Conservation (phyloP, 129 eudicot genomes). For the Helianthus annuus region HanXRQr2.0-SUNRISE NC_035436.2:180521851-180522350, state of each 20-base stretch:
- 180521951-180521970: not conserved
- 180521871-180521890: not conserved
- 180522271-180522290: not conserved
- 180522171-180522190: not conserved
- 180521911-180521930: not conserved
- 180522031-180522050: constrained; percentile 8
- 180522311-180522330: not conserved
- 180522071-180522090: not conserved
- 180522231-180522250: not conserved
- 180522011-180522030: not conserved
- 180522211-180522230: not conserved
- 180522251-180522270: not conserved
- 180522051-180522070: not conserved
- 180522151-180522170: not conserved
- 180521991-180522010: not conserved
- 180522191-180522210: not conserved
- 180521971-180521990: constrained; percentile 3
- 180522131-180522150: constrained; percentile 21
- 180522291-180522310: not conserved
- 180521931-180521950: not conserved
- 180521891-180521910: not conserved
- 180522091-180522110: not conserved
- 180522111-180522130: constrained; percentile 23
- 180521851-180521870: too few species aligned
- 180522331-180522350: too few species aligned